Percentiles rank a stretch among this genome's conserved stretches.
These are phyloP conservation scores for Elymus sibiricus DNA, from an alignment of 176 grass and related monocot genomes.

Conservation along the genomic window DNA sequence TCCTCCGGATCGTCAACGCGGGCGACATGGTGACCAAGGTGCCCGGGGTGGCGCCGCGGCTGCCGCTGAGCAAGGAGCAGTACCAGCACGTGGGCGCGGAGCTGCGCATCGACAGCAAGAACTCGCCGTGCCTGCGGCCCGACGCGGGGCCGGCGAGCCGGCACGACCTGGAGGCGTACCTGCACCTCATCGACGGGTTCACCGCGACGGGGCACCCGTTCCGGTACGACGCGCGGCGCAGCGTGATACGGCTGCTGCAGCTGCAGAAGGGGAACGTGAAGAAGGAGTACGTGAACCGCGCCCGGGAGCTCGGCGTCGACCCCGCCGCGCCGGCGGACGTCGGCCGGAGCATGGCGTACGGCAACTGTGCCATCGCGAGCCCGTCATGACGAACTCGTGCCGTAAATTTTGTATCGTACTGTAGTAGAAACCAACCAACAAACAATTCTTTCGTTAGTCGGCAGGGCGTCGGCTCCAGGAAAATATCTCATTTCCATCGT, in stretches of 20 bases:
- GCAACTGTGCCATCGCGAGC: slow-evolving; percentile 49
- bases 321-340: slow-evolving; percentile 45
- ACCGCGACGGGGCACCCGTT: slow-evolving; percentile 63
- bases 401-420: slow-evolving; percentile 16
- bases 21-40: slow-evolving; percentile 84
- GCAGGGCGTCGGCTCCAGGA: background rate
- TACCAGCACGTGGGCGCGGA: slow-evolving; percentile 72
- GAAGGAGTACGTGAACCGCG: slow-evolving; percentile 77
- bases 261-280: slow-evolving; percentile 68
- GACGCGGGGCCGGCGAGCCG: slow-evolving; percentile 61
- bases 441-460: slow-evolving; percentile 48
- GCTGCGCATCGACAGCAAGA: slow-evolving; percentile 61
- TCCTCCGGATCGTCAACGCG: slow-evolving; percentile 77
- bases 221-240: slow-evolving; percentile 62
- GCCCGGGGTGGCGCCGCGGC: slow-evolving; percentile 42
- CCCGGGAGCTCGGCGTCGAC: slow-evolving; percentile 50
- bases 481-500: background rate
- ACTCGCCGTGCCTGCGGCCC: slow-evolving; percentile 74
- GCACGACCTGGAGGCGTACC: slow-evolving; percentile 92
- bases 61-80: slow-evolving; percentile 40
- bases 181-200: slow-evolving; percentile 95
- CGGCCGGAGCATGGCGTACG: slow-evolving; percentile 30
- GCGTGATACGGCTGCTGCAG: slow-evolving; percentile 65
- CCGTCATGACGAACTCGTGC: slow-evolving; percentile 24
- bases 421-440: slow-evolving; percentile 12